Conservation (phyloP, 768 basidiomycete genomes). For the Stropharia rugosoannulata region DNA sequence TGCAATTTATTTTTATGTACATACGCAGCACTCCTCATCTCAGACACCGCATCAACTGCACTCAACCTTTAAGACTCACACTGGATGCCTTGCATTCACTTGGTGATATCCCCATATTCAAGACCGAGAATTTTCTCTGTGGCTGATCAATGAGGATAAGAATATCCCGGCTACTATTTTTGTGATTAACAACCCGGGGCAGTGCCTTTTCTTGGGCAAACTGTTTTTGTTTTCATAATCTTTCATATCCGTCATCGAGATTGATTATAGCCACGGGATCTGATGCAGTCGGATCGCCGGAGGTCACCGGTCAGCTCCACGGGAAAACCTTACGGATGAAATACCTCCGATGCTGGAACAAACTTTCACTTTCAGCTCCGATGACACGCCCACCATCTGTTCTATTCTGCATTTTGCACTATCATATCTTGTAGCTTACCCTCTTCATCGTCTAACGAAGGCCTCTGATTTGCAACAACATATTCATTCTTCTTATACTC, state of each 20-base stretch:
- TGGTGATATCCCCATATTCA: conserved; percentile 6
- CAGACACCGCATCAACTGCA: conserved; percentile 1
- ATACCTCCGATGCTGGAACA: background rate
- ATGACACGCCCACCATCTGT: too few species aligned
- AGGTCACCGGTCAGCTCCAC: background rate
- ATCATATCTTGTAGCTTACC: too few species aligned
- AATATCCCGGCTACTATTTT: conserved; percentile 3
- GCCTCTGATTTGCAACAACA: background rate
- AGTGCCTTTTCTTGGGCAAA: background rate
- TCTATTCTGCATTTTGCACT: too few species aligned
- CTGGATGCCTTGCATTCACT: background rate
- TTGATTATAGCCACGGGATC: conserved; percentile 3
- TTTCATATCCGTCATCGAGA: conserved; percentile 4
- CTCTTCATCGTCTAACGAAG: too few species aligned
- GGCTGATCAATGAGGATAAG: conserved; percentile 1
- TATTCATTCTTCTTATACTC: background rate
- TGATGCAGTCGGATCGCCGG: conserved; percentile 1
- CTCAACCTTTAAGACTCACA: conserved; percentile 4
- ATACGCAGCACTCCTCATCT: conserved; percentile 3
- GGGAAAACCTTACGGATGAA: background rate
- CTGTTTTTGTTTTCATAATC: background rate
- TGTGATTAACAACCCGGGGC: conserved; percentile 1
- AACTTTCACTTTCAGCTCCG: background rate
- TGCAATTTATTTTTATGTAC: conserved; percentile 3
- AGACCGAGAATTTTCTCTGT: conserved; percentile 6